These are phyloP conservation scores for Metschnikowia lunata DNA, from an alignment of 805 yeast genomes.

Conservation along the genomic window DNA sequence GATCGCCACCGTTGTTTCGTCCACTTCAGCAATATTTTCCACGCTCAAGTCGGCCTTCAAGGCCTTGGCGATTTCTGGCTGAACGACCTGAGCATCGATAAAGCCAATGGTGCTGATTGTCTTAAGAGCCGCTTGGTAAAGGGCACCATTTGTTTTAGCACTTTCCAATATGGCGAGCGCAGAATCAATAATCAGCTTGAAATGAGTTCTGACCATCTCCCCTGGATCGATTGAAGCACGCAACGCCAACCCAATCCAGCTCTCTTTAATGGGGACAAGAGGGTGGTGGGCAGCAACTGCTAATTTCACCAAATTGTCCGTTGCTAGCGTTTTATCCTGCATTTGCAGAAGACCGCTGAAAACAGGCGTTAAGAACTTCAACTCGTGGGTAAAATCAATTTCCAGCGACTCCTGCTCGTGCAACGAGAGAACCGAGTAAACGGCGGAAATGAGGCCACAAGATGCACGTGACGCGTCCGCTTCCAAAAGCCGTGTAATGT, in stretches of 20 bases:
- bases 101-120: conserved; percentile 46
- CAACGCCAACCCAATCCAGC: conserved; percentile 78
- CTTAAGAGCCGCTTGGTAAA: conserved; percentile 45
- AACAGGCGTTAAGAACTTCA: conserved; percentile 22
- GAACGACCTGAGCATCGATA: conserved; percentile 52
- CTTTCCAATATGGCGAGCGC: conserved; percentile 15
- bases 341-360: conserved; percentile 24
- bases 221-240: conserved; percentile 47
- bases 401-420: conserved; percentile 13
- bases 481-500: conserved; percentile 29
- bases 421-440: conserved; percentile 25
- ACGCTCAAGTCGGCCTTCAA: conserved; percentile 43
- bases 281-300: conserved; percentile 28
- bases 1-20: conserved; percentile 51
- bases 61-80: conserved; percentile 46
- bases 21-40: conserved; percentile 33
- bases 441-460: conserved; percentile 39
- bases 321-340: conserved; percentile 13
- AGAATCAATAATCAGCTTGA: conserved; percentile 21
- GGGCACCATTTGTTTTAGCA: conserved; percentile 33
- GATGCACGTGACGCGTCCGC: conserved; percentile 28
- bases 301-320: conserved; percentile 20
- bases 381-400: conserved; percentile 14
- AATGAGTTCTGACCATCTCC: conserved; percentile 44
- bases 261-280: conserved; percentile 36